Evolutionary conservation across 306 rosid genomes (phyloP).

Genomic region (Vicia faba): DNA sequence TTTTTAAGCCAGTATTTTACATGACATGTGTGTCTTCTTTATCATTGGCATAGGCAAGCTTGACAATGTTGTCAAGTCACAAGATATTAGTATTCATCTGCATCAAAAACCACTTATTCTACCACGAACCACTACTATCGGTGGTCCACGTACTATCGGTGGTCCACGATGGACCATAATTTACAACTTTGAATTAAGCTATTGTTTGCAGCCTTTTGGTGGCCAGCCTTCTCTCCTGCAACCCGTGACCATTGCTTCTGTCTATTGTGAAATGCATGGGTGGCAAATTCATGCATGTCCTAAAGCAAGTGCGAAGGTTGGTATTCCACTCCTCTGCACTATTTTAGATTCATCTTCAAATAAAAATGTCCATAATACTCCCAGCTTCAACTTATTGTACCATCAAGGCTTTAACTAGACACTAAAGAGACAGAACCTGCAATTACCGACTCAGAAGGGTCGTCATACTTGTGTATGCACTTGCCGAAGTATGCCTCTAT

Average conservation of each 20-base stretch:
- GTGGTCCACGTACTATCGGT: neutral
- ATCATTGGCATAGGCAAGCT: neutral
- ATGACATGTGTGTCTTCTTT: neutral
- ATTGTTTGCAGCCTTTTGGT: too few species aligned
- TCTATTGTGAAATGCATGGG: neutral
- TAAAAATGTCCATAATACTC: too few species aligned
- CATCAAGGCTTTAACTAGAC: too few species aligned
- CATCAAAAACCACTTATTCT: neutral
- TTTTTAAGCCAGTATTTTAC: neutral
- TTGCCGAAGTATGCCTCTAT: too few species aligned
- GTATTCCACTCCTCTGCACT: too few species aligned
- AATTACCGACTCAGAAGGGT: too few species aligned
- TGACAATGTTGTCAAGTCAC: neutral
- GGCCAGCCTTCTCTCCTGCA: too few species aligned
- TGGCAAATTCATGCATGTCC: neutral
- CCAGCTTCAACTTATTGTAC: too few species aligned
- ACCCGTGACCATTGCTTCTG: neutral
- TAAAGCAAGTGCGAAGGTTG: neutral
- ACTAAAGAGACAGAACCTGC: too few species aligned
- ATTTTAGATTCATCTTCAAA: too few species aligned
- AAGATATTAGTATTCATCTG: neutral
- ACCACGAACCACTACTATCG: neutral
- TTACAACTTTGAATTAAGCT: neutral
- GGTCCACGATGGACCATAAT: neutral
- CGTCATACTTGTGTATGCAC: too few species aligned